Percentiles rank a stretch among this genome's conserved stretches.
Evolutionary conservation across 2,329 filamentous ascomycete species (phyloP).

Genomic region (Aspergillus nomiae): DNA sequence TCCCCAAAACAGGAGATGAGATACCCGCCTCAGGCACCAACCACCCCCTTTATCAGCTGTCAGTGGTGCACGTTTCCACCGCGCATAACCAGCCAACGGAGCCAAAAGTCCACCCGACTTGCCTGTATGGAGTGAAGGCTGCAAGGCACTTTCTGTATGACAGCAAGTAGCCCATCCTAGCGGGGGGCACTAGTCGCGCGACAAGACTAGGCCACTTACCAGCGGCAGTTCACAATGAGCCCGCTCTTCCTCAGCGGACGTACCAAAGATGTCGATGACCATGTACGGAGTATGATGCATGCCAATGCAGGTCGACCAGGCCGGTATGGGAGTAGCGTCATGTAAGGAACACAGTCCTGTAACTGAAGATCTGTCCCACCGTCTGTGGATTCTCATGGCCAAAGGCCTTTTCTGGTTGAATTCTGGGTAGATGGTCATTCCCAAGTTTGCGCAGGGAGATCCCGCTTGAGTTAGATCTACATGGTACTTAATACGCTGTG

Average conservation of each 20-base stretch:
- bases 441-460: neutral
- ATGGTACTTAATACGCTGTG: neutral
- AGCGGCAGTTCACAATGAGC: neutral
- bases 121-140: neutral
- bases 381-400: neutral
- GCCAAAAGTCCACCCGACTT: neutral
- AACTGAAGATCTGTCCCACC: neutral
- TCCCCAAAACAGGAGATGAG: neutral
- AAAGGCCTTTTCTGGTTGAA: neutral
- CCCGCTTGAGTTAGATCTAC: neutral
- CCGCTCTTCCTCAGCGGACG: neutral
- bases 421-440: neutral
- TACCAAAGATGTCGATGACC: neutral
- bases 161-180: neutral
- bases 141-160: neutral
- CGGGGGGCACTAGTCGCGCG: neutral
- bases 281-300: neutral
- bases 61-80: neutral
- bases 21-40: neutral
- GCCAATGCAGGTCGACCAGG: neutral
- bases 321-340: neutral
- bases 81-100: neutral
- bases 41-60: neutral
- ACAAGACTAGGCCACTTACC: neutral
- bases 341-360: neutral